phyloP scores from a whole-genome alignment of 2,329 filamentous ascomycete species.

The Sporothrix curviconia region DNA sequence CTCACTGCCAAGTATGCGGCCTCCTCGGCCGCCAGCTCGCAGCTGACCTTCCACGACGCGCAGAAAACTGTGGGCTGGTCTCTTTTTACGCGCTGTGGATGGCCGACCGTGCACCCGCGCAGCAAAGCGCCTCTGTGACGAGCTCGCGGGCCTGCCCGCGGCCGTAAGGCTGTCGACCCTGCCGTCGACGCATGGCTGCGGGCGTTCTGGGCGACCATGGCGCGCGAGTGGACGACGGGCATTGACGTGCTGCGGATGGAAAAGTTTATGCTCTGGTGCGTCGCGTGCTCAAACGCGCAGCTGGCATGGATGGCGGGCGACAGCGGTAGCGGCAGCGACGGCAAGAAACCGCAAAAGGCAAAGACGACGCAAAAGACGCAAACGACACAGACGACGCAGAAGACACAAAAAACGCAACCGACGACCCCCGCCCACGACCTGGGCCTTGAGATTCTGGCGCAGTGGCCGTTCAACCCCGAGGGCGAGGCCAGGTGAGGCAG shows the following conservation, averaged over 20 bases:
- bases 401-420: slow-evolving; percentile 18
- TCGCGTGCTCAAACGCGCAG: slow-evolving; percentile 66
- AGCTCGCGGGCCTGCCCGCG: slow-evolving; percentile 60
- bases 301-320: slow-evolving; percentile 43
- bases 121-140: slow-evolving; percentile 74
- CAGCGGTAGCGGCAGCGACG: slow-evolving; percentile 18
- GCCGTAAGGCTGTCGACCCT: slow-evolving; percentile 39
- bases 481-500: slow-evolving; percentile 28
- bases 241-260: slow-evolving; percentile 77
- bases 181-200: slow-evolving; percentile 45
- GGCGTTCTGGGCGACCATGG: slow-evolving; percentile 66
- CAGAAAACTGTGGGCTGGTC: slow-evolving; percentile 90
- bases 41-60: slow-evolving; percentile 61
- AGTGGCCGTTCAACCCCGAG: slow-evolving; percentile 34
- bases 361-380: slow-evolving; percentile 26
- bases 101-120: slow-evolving; percentile 80
- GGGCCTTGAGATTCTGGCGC: slow-evolving; percentile 35
- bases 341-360: not conserved
- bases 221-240: slow-evolving; percentile 59
- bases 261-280: slow-evolving; percentile 87
- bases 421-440: slow-evolving; percentile 28
- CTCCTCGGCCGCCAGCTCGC: slow-evolving; percentile 36
- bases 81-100: slow-evolving; percentile 94
- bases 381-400: slow-evolving; percentile 14
- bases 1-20: slow-evolving; percentile 50